Conservation (phyloP, 352 stramenopile genomes). For the Phytophthora pluvialis region DNA sequence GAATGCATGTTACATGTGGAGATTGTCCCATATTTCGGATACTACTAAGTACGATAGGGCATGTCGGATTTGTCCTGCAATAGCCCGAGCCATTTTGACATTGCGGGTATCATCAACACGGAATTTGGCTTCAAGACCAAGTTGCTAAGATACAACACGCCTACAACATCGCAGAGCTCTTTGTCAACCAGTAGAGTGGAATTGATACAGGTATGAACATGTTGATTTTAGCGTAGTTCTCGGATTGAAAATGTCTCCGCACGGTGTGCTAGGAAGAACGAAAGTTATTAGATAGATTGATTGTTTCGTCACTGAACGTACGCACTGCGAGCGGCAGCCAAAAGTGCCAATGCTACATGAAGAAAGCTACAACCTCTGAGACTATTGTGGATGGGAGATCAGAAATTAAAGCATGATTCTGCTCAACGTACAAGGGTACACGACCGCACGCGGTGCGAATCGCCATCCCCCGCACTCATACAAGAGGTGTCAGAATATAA, state of each 20-base stretch:
- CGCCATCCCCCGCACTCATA: constrained; percentile 75
- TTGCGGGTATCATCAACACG: no score
- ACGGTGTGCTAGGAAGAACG: constrained; percentile 85
- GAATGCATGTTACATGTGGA: constrained; percentile 4
- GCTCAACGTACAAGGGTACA: constrained; percentile 67
- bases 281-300: constrained; percentile 85
- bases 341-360: not conserved
- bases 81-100: no score
- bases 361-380: not conserved
- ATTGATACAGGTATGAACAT: not conserved
- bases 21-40: not conserved
- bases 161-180: no score
- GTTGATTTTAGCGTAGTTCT: constrained; percentile 42
- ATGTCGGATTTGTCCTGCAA: no score
- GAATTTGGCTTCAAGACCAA: not conserved
- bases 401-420: constrained; percentile 83
- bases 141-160: no score
- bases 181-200: not conserved
- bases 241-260: constrained; percentile 65
- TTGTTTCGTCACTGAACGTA: constrained; percentile 80
- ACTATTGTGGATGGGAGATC: constrained; percentile 39
- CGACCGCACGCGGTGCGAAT: constrained; percentile 66
- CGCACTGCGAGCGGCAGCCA: constrained; percentile 1
- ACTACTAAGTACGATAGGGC: not conserved
- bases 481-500: constrained; percentile 92